These are phyloP conservation scores for Saccharomycopsis crataegensis DNA, from an alignment of 1,139 yeast genomes.

Conservation along the genomic window DNA sequence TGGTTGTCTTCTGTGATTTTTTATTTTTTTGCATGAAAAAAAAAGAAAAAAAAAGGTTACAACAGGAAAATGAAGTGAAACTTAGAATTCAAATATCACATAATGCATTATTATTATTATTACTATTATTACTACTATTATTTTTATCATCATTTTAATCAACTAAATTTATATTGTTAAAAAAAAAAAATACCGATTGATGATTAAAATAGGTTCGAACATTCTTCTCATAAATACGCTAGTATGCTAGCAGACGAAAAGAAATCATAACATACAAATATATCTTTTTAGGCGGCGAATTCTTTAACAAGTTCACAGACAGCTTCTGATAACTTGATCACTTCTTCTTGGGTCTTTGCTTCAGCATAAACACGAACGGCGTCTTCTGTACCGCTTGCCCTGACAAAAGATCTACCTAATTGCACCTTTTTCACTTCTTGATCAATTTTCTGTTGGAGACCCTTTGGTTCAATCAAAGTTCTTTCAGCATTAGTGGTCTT, in stretches of 20 bases:
- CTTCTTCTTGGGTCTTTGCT: slow-evolving; percentile 49
- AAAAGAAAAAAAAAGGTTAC: too few species aligned
- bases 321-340: slow-evolving; percentile 46
- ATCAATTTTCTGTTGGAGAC: slow-evolving; percentile 72
- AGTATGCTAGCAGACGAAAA: neutral
- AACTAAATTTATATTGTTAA: neutral
- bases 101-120: too few species aligned
- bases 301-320: slow-evolving; percentile 31
- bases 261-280: neutral
- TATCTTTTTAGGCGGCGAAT: neutral
- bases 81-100: too few species aligned
- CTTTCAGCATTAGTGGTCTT: slow-evolving; percentile 90
- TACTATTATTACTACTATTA: neutral
- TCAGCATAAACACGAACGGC: slow-evolving; percentile 96
- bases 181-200: neutral
- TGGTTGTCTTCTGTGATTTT: neutral
- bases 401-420: slow-evolving; percentile 79
- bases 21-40: neutral
- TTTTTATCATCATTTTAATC: neutral
- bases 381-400: slow-evolving; percentile 98
- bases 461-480: slow-evolving; percentile 64
- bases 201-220: neutral
- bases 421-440: slow-evolving; percentile 47
- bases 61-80: too few species aligned
- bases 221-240: neutral